Evolutionary conservation across 2,329 filamentous ascomycete genomes (phyloP).

Genomic region (Didymella pomorum): DNA sequence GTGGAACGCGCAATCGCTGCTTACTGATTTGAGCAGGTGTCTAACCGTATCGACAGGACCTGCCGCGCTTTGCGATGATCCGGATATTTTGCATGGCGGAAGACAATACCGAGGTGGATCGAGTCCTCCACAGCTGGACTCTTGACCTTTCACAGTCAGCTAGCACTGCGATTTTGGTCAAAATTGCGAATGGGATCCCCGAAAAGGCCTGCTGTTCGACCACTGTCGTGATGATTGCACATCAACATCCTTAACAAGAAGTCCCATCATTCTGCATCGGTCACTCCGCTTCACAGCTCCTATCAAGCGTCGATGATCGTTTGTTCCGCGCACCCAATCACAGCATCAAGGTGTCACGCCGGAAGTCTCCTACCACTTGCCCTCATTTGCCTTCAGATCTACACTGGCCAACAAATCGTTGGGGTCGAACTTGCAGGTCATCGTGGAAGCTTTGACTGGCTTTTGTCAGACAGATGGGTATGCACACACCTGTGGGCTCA

Average conservation of each 20-base stretch:
- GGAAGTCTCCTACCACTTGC: background rate
- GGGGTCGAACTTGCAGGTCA: background rate
- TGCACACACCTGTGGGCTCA: background rate
- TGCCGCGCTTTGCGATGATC: background rate
- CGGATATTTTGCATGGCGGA: background rate
- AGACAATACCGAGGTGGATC: background rate
- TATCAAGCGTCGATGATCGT: background rate
- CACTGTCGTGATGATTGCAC: background rate
- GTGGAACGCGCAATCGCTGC: background rate
- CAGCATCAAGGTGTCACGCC: background rate
- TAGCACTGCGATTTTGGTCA: background rate
- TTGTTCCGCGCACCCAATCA: background rate
- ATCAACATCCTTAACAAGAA: background rate
- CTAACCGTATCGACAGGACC: background rate
- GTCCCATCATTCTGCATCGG: background rate
- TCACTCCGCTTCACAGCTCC: background rate
- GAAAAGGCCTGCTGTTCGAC: background rate
- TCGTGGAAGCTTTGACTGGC: background rate
- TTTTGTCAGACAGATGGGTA: background rate
- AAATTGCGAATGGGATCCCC: background rate
- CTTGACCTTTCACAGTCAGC: background rate
- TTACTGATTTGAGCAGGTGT: conserved; percentile 2
- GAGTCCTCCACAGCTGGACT: background rate
- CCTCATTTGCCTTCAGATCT: background rate
- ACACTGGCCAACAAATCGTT: background rate